phyloP scores from a whole-genome alignment of 2,329 filamentous ascomycete genomes.

The Colletotrichum echinochloae region DNA sequence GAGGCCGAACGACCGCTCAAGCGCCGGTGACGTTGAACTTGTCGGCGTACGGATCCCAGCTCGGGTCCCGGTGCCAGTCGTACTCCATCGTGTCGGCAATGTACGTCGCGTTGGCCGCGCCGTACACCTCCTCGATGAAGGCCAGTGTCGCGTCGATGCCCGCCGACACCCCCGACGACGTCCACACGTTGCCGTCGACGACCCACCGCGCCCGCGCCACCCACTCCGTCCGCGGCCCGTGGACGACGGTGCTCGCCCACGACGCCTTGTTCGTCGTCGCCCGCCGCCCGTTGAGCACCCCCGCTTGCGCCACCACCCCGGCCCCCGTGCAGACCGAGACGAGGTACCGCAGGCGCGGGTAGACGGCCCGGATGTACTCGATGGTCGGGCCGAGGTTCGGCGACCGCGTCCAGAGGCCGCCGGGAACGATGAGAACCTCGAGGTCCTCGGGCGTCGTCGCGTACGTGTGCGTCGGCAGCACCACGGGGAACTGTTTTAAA shows the following conservation, averaged over 20 bases:
- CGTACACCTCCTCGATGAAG: slow-evolving; percentile 66
- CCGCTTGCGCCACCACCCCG: slow-evolving; percentile 62
- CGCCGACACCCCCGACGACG: slow-evolving; percentile 67
- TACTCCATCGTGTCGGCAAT: slow-evolving; percentile 69
- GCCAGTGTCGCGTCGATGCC: slow-evolving; percentile 72
- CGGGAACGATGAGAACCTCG: slow-evolving; percentile 68
- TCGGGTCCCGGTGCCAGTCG: slow-evolving; percentile 62
- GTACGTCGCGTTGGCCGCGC: slow-evolving; percentile 59
- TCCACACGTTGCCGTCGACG: slow-evolving; percentile 68
- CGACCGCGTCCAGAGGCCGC: slow-evolving; percentile 53
- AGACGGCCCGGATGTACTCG: slow-evolving; percentile 53
- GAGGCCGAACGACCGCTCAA: not conserved
- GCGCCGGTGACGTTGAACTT: slow-evolving; percentile 28
- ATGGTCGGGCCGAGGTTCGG: slow-evolving; percentile 44
- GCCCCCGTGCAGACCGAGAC: slow-evolving; percentile 70
- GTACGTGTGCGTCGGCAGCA: slow-evolving; percentile 56
- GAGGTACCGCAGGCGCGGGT: slow-evolving; percentile 58
- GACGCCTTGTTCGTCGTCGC: slow-evolving; percentile 70
- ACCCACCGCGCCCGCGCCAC: slow-evolving; percentile 67
- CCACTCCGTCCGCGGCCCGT: slow-evolving; percentile 62
- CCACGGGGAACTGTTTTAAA: slow-evolving; percentile 20
- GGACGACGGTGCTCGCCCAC: slow-evolving; percentile 55
- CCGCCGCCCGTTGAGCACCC: slow-evolving; percentile 62
- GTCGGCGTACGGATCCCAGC: slow-evolving; percentile 60
- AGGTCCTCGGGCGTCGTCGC: slow-evolving; percentile 54